Percentiles rank a stretch among this genome's conserved stretches.
These are phyloP conservation scores for Streptanthus diversifolius DNA, from an alignment of 345 rosid species.

Conservation along the genomic window DNA sequence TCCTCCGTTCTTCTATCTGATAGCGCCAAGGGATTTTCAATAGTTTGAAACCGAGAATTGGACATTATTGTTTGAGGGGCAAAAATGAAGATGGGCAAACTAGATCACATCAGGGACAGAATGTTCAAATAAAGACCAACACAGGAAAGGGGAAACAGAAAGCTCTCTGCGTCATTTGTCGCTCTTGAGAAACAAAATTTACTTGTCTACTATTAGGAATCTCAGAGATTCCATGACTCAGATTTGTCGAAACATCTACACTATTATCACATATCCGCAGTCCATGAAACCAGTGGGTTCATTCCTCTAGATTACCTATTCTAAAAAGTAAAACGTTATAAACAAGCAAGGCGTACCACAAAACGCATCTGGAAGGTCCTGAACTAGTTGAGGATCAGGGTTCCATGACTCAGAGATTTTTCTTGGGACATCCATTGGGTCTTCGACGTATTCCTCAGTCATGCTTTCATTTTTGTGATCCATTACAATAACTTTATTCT, in stretches of 20 bases:
- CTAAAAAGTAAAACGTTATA: background rate
- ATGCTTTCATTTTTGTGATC: slow-evolving; percentile 56
- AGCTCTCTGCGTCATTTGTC: background rate
- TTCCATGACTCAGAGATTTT: slow-evolving; percentile 71
- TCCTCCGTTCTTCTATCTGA: background rate
- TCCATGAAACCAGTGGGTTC: background rate
- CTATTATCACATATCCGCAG: background rate
- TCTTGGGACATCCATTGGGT: slow-evolving; percentile 72
- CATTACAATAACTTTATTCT: slow-evolving; percentile 60
- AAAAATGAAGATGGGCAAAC: slow-evolving; percentile 3
- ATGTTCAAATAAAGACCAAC: background rate
- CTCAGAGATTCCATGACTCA: background rate
- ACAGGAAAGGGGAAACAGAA: background rate
- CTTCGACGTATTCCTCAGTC: slow-evolving; percentile 63
- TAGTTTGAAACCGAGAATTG: background rate
- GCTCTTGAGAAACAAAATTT: background rate
- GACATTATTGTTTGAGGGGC: background rate
- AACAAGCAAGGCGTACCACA: slow-evolving; percentile 52
- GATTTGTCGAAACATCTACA: background rate
- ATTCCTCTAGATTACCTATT: background rate
- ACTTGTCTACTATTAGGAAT: background rate
- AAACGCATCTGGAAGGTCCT: slow-evolving; percentile 78
- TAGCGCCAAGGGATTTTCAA: background rate
- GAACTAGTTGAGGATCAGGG: slow-evolving; percentile 63
- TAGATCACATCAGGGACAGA: slow-evolving; percentile 8